Evolutionary conservation across 768 basidiomycete species (phyloP).

Genomic region (Tricholoma terreum): DNA sequence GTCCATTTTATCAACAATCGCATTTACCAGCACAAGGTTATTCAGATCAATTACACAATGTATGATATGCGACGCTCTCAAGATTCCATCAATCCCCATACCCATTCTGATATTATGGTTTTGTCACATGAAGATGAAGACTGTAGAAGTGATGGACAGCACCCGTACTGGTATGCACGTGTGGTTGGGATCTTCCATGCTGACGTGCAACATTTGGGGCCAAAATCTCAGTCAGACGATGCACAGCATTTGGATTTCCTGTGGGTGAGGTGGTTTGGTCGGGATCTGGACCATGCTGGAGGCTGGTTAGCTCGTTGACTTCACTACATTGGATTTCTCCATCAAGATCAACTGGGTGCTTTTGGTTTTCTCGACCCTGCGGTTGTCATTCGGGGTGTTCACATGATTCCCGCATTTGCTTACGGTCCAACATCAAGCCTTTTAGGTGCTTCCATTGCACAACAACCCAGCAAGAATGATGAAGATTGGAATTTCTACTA

Average conservation of each 20-base stretch:
- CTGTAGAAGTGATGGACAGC: neutral
- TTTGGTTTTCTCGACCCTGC: slow-evolving; percentile 36
- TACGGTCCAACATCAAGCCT: slow-evolving; percentile 19
- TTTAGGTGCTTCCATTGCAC: slow-evolving; percentile 14
- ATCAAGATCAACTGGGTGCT: slow-evolving; percentile 16
- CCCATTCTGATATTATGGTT: slow-evolving; percentile 33
- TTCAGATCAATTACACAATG: slow-evolving; percentile 37
- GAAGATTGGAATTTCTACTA: slow-evolving; percentile 29
- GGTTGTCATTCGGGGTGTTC: slow-evolving; percentile 28
- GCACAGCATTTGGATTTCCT: slow-evolving; percentile 21
- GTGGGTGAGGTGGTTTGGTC: slow-evolving; percentile 25
- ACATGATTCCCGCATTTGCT: slow-evolving; percentile 32
- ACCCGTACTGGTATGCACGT: slow-evolving; percentile 32
- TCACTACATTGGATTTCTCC: slow-evolving; percentile 23
- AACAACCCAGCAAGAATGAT: slow-evolving; percentile 5
- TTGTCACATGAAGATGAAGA: slow-evolving; percentile 20
- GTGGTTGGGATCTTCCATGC: slow-evolving; percentile 31
- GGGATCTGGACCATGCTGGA: slow-evolving; percentile 7
- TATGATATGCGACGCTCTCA: slow-evolving; percentile 38
- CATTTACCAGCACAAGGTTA: slow-evolving; percentile 19
- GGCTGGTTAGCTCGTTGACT: slow-evolving; percentile 12
- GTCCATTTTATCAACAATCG: slow-evolving; percentile 16
- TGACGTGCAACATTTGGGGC: slow-evolving; percentile 12
- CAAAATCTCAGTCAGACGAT: neutral
- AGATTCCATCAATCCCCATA: slow-evolving; percentile 35